These are phyloP conservation scores for Leccinum angustisporum DNA, from an alignment of 1,284 basidiomycete genomes.

Conservation along the genomic window DNA sequence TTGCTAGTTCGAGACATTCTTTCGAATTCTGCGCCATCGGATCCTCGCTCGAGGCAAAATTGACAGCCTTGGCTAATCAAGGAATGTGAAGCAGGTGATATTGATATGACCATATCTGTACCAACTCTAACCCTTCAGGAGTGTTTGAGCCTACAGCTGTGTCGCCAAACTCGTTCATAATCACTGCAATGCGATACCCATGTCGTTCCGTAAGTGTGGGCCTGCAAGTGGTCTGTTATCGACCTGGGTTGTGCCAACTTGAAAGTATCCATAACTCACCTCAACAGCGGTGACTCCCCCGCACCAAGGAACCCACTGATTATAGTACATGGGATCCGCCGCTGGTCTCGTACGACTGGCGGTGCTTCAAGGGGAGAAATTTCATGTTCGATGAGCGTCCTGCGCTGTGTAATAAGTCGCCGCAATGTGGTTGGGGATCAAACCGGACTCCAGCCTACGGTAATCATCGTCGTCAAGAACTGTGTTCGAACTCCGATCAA, in stretches of 20 bases:
- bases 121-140: conserved; percentile 46
- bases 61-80: conserved; percentile 67
- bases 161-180: conserved; percentile 94
- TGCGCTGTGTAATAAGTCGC: conserved; percentile 12
- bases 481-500: conserved; percentile 31
- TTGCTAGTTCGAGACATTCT: conserved; percentile 85
- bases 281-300: conserved; percentile 87
- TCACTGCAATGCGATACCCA: conserved; percentile 93
- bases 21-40: conserved; percentile 64
- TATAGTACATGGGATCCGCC: conserved; percentile 80
- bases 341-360: conserved; percentile 7
- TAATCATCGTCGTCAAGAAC: conserved; percentile 42
- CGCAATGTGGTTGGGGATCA: not conserved
- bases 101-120: conserved; percentile 30
- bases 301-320: conserved; percentile 91
- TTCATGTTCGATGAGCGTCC: conserved; percentile 46
- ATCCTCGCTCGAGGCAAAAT: conserved; percentile 68
- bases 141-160: conserved; percentile 55
- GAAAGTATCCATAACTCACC: conserved; percentile 40
- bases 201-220: conserved; percentile 89
- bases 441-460: conserved; percentile 41
- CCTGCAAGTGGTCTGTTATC: conserved; percentile 38
- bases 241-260: not conserved
- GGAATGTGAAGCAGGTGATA: conserved; percentile 21
- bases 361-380: not conserved